Evolutionary conservation across 1,284 basidiomycete species (phyloP), one percentile per base, ranked within the genome.

Genomic region (Moesziomyces parantarcticus): DNA sequence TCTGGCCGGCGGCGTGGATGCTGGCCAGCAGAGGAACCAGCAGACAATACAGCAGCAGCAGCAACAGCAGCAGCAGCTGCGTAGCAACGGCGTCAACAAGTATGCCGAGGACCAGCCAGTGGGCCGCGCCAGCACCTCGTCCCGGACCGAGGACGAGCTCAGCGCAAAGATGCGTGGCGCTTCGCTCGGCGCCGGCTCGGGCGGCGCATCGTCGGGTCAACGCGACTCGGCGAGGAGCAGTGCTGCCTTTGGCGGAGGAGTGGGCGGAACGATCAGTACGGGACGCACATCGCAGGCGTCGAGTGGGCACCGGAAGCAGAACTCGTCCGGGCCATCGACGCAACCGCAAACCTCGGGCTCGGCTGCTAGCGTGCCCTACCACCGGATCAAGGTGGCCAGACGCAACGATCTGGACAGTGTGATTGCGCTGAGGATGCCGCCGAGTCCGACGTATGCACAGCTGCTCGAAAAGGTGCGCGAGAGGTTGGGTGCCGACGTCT

Each of bases 381-480:
- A 39, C 89, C 93, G 39, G 96, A 97, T 99, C 86, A 99, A 99
- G 86, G 93, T 99, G 56, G 97, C 96, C 81, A 92, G 97, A 84
- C 88, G 91, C 32, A 88, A 91, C 63, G 91, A 93, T 25, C 26
- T 61, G 18, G 93, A 97, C 83, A 96, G 98, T 83, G 87, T 99
- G 52, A 93, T 99, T 66, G 96, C 97, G 3, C 93, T 99, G 53
- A 90, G 97, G n/a, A 95, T 98, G 43, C 94, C 96, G 77, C 94
- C 96, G n/a, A 89, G 88, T 39, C 94, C 98, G 32, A 89, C 92
- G 6, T 91, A 92, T 78, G 86, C 85, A 14, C 92, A 96, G 80
- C 87, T 99, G 65, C 89, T 97, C 86, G 91, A 91, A 51, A 99
- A 98, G 86, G 92, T 97, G 34, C 89, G 92, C 73, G 89, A 91